phyloP scores from a whole-genome alignment of 1,139 yeast genomes.

The Torulaspora globosa region DNA sequence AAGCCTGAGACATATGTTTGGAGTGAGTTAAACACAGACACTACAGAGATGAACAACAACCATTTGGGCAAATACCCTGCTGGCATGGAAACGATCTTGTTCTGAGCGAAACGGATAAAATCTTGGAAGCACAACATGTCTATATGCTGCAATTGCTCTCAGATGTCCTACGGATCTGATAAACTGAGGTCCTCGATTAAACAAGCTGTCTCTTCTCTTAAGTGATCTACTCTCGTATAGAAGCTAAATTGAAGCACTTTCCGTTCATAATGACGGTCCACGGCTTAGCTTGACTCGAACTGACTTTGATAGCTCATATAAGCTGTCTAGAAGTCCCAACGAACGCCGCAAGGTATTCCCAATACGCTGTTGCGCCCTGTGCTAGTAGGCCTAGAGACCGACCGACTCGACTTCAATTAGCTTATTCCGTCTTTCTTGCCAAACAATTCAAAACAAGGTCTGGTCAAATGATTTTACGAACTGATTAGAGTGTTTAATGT shows the following conservation, averaged over 20 bases:
- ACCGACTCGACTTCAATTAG: no score
- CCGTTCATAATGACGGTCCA: not conserved
- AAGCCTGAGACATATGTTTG: conserved; percentile 82
- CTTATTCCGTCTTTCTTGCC: no score
- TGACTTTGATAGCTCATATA: not conserved
- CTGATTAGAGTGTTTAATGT: no score
- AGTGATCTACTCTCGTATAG: conserved; percentile 1
- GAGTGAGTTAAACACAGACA: conserved; percentile 81
- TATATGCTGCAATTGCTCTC: not conserved
- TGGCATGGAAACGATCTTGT: conserved; percentile 28
- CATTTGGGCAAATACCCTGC: conserved; percentile 57
- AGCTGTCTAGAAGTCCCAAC: not conserved
- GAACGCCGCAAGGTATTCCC: not conserved
- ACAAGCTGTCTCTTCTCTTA: not conserved
- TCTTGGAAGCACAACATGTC: conserved; percentile 26
- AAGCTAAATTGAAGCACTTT: not conserved
- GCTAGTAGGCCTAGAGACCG: no score
- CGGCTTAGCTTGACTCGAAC: not conserved
- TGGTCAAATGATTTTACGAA: no score
- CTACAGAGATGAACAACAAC: conserved; percentile 75
- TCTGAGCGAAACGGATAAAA: conserved; percentile 25
- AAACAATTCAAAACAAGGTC: no score
- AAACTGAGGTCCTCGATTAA: not conserved
- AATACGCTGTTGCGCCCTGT: no score
- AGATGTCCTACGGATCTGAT: not conserved